Percentiles rank a stretch among this genome's conserved stretches.
These are phyloP conservation scores for Plasmodium knowlesi DNA, from an alignment of 169 alveolate species.

Conservation along the genomic window DNA sequence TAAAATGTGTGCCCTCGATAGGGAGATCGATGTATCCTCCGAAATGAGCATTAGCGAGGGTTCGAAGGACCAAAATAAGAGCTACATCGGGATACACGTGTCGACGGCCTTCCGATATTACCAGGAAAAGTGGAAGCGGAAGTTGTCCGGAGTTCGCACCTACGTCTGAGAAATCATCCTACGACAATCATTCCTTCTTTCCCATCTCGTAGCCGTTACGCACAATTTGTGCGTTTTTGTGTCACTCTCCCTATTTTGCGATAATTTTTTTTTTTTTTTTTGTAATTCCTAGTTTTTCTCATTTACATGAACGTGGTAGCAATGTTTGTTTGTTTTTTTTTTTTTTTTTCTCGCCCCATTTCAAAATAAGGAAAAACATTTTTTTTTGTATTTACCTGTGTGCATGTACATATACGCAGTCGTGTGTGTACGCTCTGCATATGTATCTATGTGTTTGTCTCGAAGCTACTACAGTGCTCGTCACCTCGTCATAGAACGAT, in stretches of 20 bases:
- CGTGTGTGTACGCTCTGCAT: not conserved
- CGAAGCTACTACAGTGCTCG: not conserved
- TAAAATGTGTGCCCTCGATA: not conserved
- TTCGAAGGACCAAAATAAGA: not conserved
- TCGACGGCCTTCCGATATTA: conserved; percentile 57
- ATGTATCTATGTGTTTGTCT: not conserved
- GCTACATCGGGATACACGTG: conserved; percentile 39
- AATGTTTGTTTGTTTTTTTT: conserved; percentile 7
- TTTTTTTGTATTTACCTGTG: not conserved
- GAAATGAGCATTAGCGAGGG: not conserved
- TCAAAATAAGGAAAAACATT: not conserved
- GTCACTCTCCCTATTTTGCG: not conserved
- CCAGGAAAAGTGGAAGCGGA: conserved; percentile 45
- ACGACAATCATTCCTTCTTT: not conserved
- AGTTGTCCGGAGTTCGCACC: conserved; percentile 15
- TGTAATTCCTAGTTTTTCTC: not conserved
- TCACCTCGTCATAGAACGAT: not conserved
- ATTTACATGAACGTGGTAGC: not conserved
- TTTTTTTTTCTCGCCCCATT: not conserved
- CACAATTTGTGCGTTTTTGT: not conserved
- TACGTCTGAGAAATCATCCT: not conserved
- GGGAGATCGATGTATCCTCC: not conserved
- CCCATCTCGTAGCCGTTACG: not conserved
- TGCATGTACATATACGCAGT: not conserved
- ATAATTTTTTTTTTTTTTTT: not conserved